Evolutionary conservation across 129 eudicot species (phyloP), one percentile per base, ranked within the genome.

Genomic region (Centaurea solstitialis): DNA sequence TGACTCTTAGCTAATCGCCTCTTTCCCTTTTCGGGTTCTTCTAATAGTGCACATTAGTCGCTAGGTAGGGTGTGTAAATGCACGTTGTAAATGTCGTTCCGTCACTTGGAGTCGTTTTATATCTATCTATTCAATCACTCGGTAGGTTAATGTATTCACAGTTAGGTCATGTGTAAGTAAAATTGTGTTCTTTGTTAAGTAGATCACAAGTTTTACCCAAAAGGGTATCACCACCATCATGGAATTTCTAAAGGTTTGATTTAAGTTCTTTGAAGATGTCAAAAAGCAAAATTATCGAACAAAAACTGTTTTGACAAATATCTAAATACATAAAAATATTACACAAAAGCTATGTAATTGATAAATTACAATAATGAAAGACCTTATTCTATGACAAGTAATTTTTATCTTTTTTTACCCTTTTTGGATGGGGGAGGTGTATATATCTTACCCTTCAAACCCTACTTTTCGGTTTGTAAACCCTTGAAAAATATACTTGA

Each of bases 31-130:
- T 12, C 35, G 57, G 35, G 23, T 64, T 18, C 20, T 41, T 22
- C 1, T 39, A 83, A 45, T 69, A 53, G 53, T 1, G 72, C 6
- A 67, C 35, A 72, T 40, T 74, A 75, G 41, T 70, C 30, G 17
- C n/a, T 76, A 35, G 75, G 24, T 76, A 35, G 75, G 24, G 37
- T 20, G 38, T 7, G 72, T 72, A 80, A 59, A 80, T 80, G 22
- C 24, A 64, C 64, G 22, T 65, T 80, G 84, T 80, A 80, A 73
- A 81, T 66, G 68, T 43, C 30, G 4, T 17, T 68, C 22, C 7
- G 9, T 65, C 43, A 23, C 80, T 65, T 9, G 26, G 38, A 43
- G 9, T n/a, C n/a, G n/a, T 10, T 57, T 57, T 17, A 17, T 40
- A 9, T 78, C 18, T 68, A n/a, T 17, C 5, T 33, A 26, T 38